Conservation (phyloP, 1,284 basidiomycete species). For the Sporisorium graminicola region DNA sequence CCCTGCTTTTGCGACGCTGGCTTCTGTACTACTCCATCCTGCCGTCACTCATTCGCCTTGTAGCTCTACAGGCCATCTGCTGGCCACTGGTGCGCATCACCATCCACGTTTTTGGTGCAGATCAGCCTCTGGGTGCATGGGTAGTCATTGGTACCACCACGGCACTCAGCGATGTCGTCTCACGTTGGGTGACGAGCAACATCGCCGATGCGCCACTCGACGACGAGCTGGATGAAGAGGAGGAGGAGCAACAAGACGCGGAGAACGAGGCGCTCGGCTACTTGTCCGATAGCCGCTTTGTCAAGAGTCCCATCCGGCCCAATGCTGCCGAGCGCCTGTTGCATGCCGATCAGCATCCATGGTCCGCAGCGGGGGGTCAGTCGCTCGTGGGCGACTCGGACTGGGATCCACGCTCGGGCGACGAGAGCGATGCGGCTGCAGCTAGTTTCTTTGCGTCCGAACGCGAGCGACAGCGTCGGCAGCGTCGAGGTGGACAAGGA, state of each 20-base stretch:
- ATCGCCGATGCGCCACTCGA: constrained; percentile 61
- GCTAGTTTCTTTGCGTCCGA: constrained; percentile 29
- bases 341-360: constrained; percentile 13
- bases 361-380: constrained; percentile 4
- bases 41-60: constrained; percentile 82
- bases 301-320: constrained; percentile 17
- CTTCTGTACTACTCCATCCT: constrained; percentile 82
- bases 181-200: constrained; percentile 68
- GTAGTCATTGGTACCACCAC: constrained; percentile 84
- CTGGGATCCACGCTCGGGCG: constrained; percentile 46
- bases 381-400: constrained; percentile 24
- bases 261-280: constrained; percentile 28
- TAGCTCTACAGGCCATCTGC: constrained; percentile 84
- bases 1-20: constrained; percentile 84
- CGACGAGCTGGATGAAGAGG: constrained; percentile 41
- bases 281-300: constrained; percentile 32
- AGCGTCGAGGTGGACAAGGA: constrained; percentile 46
- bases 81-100: constrained; percentile 88
- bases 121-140: constrained; percentile 81
- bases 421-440: constrained; percentile 43
- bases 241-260: constrained; percentile 25
- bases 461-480: constrained; percentile 30
- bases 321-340: constrained; percentile 22
- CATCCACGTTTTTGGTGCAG: constrained; percentile 77
- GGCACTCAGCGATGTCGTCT: constrained; percentile 61